A percentile compares a stretch with the other conserved stretches of the same genome.
Evolutionary conservation across 768 basidiomycete genomes (phyloP).

Genomic region (Podaxis sp.): DNA sequence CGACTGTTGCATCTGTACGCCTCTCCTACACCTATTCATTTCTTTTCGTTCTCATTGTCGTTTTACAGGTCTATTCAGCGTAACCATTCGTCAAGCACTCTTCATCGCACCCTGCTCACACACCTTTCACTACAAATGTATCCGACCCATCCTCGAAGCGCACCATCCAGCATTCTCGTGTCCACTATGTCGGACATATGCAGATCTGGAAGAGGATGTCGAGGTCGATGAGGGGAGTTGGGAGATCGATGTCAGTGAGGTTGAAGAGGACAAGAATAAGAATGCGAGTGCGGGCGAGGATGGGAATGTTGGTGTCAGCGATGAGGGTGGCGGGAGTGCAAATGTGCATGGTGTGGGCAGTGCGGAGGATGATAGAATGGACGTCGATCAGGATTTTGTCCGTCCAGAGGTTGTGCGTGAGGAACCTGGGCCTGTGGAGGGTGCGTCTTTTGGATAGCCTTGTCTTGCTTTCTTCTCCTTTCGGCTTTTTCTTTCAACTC

Average conservation of each 20-base stretch:
- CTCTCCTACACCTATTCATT: background rate
- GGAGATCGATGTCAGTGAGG: background rate
- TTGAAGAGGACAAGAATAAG: background rate
- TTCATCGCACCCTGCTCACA: conserved; percentile 98
- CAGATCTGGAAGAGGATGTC: conserved; percentile 92
- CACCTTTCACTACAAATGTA: conserved; percentile 95
- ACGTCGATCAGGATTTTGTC: background rate
- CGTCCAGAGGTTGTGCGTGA: background rate
- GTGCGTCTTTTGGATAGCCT: background rate
- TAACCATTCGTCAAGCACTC: conserved; percentile 91
- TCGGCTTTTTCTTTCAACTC: no score
- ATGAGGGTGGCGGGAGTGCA: conserved; percentile 14
- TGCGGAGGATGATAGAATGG: conserved; percentile 9
- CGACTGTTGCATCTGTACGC: conserved; percentile 93
- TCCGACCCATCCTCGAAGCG: conserved; percentile 80
- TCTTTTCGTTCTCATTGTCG: conserved; percentile 7
- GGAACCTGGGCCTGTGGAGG: background rate
- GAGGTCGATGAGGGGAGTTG: conserved; percentile 8
- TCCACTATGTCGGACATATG: conserved; percentile 92
- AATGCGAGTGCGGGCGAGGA: background rate
- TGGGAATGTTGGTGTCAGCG: background rate
- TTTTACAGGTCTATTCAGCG: conserved; percentile 64
- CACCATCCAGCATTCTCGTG: conserved; percentile 94
- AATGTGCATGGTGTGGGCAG: conserved; percentile 7
- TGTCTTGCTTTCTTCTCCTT: no score